A percentile compares a stretch with the other conserved stretches of the same genome.
phyloP scores from a whole-genome alignment of 2,329 filamentous ascomycete species.

The Tricladium varicosporioides region DNA sequence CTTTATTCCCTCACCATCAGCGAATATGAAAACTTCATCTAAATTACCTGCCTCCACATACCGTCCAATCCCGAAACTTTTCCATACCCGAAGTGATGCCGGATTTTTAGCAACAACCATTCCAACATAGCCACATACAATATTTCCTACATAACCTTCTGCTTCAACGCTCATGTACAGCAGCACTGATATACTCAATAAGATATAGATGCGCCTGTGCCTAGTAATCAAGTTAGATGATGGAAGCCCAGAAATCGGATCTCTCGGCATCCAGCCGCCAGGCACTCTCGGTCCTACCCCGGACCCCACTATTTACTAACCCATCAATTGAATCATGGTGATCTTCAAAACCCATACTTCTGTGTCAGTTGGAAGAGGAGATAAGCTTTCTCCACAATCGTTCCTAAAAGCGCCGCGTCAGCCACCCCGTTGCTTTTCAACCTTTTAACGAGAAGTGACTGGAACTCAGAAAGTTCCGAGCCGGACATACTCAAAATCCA shows the following conservation, averaged over 20 bases:
- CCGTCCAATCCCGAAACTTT: too few species aligned
- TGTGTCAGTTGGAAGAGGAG: not conserved
- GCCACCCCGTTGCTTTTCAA: not conserved
- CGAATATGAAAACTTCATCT: too few species aligned
- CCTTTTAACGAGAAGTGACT: not conserved
- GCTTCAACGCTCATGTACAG: not conserved
- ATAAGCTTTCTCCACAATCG: slow-evolving; percentile 1
- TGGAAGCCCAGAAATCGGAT: not conserved
- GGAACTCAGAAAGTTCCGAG: not conserved
- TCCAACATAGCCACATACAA: too few species aligned
- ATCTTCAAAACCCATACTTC: not conserved
- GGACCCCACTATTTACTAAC: not conserved
- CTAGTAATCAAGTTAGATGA: too few species aligned
- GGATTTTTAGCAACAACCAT: too few species aligned
- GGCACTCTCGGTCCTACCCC: not conserved
- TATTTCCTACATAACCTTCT: too few species aligned
- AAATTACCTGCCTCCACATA: too few species aligned
- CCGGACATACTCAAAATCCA: too few species aligned
- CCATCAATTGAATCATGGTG: not conserved
- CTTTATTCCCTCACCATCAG: too few species aligned
- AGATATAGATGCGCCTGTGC: not conserved
- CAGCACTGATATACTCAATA: not conserved
- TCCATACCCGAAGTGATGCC: too few species aligned
- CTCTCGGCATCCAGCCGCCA: not conserved
- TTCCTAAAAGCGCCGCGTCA: not conserved